Percentiles rank a stretch among this genome's conserved stretches.
phyloP scores from a whole-genome alignment of 768 basidiomycete genomes.

The Lactarius vividus region DNA sequence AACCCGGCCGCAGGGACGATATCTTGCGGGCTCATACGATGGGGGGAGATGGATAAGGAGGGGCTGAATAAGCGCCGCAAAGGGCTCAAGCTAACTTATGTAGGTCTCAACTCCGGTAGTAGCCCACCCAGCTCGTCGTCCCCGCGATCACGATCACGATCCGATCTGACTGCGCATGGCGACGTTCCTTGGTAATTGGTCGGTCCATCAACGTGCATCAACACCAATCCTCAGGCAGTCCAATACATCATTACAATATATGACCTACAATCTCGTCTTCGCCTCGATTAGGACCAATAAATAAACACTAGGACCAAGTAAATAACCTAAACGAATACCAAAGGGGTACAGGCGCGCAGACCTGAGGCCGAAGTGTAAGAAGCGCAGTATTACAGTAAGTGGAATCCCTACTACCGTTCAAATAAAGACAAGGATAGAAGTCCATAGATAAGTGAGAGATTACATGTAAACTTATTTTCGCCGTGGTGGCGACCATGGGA shows the following conservation, averaged over 20 bases:
- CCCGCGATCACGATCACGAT: background rate
- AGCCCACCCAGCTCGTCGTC: too few species aligned
- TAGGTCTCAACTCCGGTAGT: too few species aligned
- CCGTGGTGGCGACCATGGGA: conserved; percentile 6
- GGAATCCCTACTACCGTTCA: background rate
- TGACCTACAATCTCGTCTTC: background rate
- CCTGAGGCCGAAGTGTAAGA: background rate
- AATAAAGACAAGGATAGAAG: background rate
- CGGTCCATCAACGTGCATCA: background rate
- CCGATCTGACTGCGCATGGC: background rate
- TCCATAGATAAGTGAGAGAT: background rate
- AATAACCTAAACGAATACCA: background rate
- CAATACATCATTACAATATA: background rate
- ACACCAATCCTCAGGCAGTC: background rate
- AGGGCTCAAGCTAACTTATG: background rate
- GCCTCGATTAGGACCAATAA: background rate
- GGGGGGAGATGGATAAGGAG: background rate
- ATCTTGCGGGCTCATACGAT: conserved; percentile 13
- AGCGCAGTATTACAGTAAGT: background rate
- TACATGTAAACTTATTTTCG: background rate
- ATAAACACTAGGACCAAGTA: background rate
- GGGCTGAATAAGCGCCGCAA: background rate
- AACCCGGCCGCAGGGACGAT: conserved; percentile 11
- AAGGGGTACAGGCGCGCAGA: background rate
- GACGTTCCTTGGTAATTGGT: background rate